Evolutionary conservation across 352 stramenopile species (phyloP).

Genomic region (Pythium volutum): DNA sequence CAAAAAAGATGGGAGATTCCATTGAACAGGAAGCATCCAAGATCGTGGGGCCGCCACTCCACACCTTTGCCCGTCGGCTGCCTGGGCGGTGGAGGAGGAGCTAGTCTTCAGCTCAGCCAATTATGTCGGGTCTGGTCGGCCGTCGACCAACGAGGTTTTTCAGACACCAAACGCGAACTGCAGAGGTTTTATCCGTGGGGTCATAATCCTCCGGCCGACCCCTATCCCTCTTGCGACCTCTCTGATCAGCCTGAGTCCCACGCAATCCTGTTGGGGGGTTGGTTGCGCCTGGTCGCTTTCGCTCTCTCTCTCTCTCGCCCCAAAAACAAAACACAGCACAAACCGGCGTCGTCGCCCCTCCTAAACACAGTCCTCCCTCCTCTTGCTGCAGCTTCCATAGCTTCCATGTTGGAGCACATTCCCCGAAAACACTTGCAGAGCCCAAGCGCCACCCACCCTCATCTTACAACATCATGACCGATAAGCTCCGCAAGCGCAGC

Average conservation of each 20-base stretch:
- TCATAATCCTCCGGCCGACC: slow-evolving; percentile 24
- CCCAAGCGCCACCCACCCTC: slow-evolving; percentile 10
- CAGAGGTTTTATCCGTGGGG: slow-evolving; percentile 16
- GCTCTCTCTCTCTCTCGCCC: slow-evolving; percentile 1
- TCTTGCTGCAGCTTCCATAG: not conserved
- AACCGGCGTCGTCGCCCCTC: not conserved
- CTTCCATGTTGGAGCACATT: slow-evolving; percentile 6
- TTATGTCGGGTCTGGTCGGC: slow-evolving; percentile 3
- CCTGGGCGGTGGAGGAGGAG: not conserved
- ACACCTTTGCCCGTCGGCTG: not conserved
- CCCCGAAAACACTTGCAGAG: slow-evolving; percentile 17
- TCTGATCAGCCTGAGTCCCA: slow-evolving; percentile 8
- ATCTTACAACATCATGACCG: slow-evolving; percentile 9
- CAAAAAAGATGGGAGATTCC: not conserved
- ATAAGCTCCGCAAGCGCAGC: slow-evolving; percentile 30
- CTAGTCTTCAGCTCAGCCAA: not conserved
- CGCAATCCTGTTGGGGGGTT: slow-evolving; percentile 16
- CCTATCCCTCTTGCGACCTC: slow-evolving; percentile 1
- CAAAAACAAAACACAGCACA: slow-evolving; percentile 19
- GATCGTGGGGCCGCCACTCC: not conserved
- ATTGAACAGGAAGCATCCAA: not conserved
- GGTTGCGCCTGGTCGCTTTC: slow-evolving; percentile 15
- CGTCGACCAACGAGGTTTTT: slow-evolving; percentile 6
- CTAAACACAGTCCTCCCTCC: not conserved
- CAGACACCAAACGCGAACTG: not conserved